Percentiles rank a stretch among this genome's conserved stretches.
phyloP scores from a whole-genome alignment of 148 eudicot genomes.

The Suaeda aralocaspica region DNA sequence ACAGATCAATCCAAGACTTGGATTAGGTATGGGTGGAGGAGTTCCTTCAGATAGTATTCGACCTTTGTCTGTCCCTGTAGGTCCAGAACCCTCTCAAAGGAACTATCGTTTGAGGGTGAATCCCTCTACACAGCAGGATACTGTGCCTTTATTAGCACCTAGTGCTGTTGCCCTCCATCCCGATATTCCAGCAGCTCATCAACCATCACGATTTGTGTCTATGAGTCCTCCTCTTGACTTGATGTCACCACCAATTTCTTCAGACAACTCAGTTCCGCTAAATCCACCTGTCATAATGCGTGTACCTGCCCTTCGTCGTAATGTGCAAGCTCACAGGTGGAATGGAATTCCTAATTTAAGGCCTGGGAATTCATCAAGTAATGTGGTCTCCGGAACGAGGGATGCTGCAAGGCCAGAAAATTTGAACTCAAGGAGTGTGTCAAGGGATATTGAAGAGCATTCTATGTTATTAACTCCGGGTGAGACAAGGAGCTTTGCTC shows the following conservation, averaged over 20 bases:
- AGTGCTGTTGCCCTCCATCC: conserved; percentile 29
- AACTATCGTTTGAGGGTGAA: conserved; percentile 53
- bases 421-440: conserved; percentile 40
- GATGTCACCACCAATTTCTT: conserved; percentile 33
- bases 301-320: conserved; percentile 44
- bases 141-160: conserved; percentile 28
- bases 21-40: conserved; percentile 43
- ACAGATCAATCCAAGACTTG: conserved; percentile 48
- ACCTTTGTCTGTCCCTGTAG: conserved; percentile 30
- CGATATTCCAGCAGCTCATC: conserved; percentile 31
- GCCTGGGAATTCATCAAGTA: conserved; percentile 37
- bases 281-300: conserved; percentile 33
- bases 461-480: conserved; percentile 52
- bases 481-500: conserved; percentile 47
- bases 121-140: conserved; percentile 43
- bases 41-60: conserved; percentile 35
- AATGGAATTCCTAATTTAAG: conserved; percentile 43
- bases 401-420: conserved; percentile 33
- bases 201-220: conserved; percentile 42
- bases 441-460: conserved; percentile 52
- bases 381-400: conserved; percentile 30
- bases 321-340: conserved; percentile 54
- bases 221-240: conserved; percentile 43
- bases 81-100: conserved; percentile 46
- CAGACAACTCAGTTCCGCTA: conserved; percentile 33